Conservation (phyloP, 2,329 filamentous ascomycete genomes). For the Diaporthe batatas region DNA sequence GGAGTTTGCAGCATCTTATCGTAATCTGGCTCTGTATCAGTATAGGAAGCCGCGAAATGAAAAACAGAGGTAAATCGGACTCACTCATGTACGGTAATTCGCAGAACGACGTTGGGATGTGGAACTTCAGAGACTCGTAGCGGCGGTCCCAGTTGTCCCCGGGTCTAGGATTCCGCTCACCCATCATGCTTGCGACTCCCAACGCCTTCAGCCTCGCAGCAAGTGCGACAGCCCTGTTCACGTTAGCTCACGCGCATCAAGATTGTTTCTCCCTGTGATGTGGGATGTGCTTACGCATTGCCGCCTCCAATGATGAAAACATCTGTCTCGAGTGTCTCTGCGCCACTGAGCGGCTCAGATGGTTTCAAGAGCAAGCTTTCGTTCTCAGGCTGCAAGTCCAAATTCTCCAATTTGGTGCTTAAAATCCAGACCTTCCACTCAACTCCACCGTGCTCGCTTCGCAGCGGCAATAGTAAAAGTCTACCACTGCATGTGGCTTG, state of each 20-base stretch:
- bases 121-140: slow-evolving; percentile 55
- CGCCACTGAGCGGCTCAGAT: slow-evolving; percentile 39
- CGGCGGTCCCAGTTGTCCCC: slow-evolving; percentile 56
- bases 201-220: slow-evolving; percentile 56
- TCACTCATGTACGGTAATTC: slow-evolving; percentile 52
- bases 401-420: slow-evolving; percentile 47
- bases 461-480: slow-evolving; percentile 48
- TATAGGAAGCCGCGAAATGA: not conserved
- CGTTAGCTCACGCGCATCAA: not conserved
- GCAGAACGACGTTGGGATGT: slow-evolving; percentile 53
- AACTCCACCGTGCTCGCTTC: not conserved
- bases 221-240: slow-evolving; percentile 45
- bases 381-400: slow-evolving; percentile 49
- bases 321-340: slow-evolving; percentile 46
- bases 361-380: slow-evolving; percentile 46
- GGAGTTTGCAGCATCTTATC: slow-evolving; percentile 54
- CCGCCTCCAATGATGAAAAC: slow-evolving; percentile 53
- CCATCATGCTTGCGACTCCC: slow-evolving; percentile 51
- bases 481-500: slow-evolving; percentile 50
- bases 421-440: slow-evolving; percentile 54
- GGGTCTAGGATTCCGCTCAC: slow-evolving; percentile 51
- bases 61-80: not conserved
- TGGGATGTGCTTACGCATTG: slow-evolving; percentile 43
- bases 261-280: not conserved
- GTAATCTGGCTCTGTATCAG: slow-evolving; percentile 48